A percentile compares a stretch with the other conserved stretches of the same genome.
Conservation (phyloP, 257 asterid species). For the Plantago elongata region DNA sequence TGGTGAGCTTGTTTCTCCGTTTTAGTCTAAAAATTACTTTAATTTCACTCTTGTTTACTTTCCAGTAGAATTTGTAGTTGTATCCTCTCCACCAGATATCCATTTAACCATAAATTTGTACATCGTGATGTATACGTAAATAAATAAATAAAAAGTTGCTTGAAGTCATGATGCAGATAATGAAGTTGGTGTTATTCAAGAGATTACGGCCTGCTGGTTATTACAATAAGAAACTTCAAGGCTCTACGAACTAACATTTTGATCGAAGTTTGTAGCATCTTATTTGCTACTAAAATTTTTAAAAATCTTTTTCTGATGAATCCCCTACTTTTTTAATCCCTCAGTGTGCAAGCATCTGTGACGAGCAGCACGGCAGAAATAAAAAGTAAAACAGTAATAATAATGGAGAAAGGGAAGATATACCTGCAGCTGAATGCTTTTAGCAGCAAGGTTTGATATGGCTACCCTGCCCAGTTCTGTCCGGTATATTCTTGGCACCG, state of each 20-base stretch:
- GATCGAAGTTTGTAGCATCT: conserved; percentile 10
- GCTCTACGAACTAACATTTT: conserved; percentile 11
- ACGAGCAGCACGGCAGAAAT: conserved; percentile 70
- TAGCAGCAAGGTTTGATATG: conserved; percentile 49
- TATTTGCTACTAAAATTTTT: background rate
- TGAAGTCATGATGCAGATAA: too few species aligned
- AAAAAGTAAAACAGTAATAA: conserved; percentile 77
- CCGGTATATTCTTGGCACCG: background rate
- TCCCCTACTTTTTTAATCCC: conserved; percentile 10
- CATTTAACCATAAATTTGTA: too few species aligned
- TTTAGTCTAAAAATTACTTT: conserved; percentile 3
- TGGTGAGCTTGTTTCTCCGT: conserved; percentile 45
- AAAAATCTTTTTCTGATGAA: conserved; percentile 9
- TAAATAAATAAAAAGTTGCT: too few species aligned
- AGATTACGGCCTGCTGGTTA: too few species aligned
- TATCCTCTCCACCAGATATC: background rate
- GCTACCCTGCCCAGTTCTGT: conserved; percentile 1
- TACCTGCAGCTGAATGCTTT: conserved; percentile 65
- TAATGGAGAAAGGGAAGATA: conserved; percentile 83
- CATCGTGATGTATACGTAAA: too few species aligned
- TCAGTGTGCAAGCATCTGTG: conserved; percentile 97
- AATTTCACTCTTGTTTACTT: background rate
- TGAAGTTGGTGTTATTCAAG: too few species aligned
- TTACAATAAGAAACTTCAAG: too few species aligned
- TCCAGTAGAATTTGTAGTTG: background rate